Base-by-base conservation (phyloP, 1,284 basidiomycete genomes). In the Pseudozyma sp. region DNA sequence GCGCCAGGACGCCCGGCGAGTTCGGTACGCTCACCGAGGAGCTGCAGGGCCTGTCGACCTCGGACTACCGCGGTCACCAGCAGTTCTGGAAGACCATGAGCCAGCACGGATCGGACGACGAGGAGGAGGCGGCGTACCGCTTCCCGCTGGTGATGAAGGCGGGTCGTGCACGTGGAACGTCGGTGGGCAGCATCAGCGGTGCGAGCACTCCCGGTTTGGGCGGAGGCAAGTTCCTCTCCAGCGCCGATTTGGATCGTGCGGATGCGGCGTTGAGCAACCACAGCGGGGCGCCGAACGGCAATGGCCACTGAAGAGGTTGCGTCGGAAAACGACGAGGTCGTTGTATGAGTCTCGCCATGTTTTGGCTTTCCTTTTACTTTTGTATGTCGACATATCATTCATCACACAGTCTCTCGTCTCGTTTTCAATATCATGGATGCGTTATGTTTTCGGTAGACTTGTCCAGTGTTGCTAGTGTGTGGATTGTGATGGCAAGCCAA, bases 11-110 rank as follows among this genome's bases (percentile, higher is more conserved):
- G 30, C 80, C 80, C 24, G 80, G 80, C 40, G 80, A 81, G 56
- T 78, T 79, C 39, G 80, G 77, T 17, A 81, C 80, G 34, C 60
- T 81, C 34, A 77, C 74, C 9, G 80, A 81, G 52, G 80, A 80
- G 46, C 56, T 81, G 70, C 79, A 80, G 54, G 77, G 77, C 17
- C 62, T 81, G 46, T 72, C 63, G 63, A 81, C 80, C 29, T 75
- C 73, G 52, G 80, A 81, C 62, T 81, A 81, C 69, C 57, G 63
- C 19, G 79, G 79, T 11, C 64, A 68, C 30, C 68, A 74, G 47
- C 63, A 77, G 37, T 80, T 80, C 66, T 81, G 80, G 80, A 75
- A 70, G 68, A 69, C 77, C 35, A 72, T 81, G 54, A 75, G 73
- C 56, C 71, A 80, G 63, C 63, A 71, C 40, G 77, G 80, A 2